These are phyloP conservation scores for Metschnikowia gelsemii DNA, from an alignment of 805 yeast genomes.

Conservation along the genomic window DNA sequence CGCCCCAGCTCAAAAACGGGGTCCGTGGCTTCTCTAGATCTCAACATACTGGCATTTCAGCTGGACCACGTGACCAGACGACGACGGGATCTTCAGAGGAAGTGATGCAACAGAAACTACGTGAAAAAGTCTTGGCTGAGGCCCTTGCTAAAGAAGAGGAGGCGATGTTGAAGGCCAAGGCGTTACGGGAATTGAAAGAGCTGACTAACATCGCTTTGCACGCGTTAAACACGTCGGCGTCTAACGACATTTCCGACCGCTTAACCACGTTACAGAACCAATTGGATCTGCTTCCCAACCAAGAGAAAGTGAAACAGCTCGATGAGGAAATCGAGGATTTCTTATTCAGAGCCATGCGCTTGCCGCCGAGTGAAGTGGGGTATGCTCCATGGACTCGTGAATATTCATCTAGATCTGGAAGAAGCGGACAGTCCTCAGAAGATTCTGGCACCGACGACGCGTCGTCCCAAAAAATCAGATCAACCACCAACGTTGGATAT, in stretches of 20 bases:
- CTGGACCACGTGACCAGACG: background rate
- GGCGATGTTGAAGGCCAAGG: constrained; percentile 34
- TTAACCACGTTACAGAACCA: constrained; percentile 32
- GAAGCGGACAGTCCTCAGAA: no score
- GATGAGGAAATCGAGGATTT: constrained; percentile 43
- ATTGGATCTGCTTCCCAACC: constrained; percentile 27
- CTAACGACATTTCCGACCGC: constrained; percentile 30
- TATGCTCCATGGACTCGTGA: constrained; percentile 37
- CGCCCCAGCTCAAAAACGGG: background rate
- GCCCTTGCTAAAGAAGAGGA: constrained; percentile 46
- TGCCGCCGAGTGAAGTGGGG: constrained; percentile 30
- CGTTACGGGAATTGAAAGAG: constrained; percentile 33
- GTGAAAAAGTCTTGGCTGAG: constrained; percentile 43
- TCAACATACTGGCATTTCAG: no score
- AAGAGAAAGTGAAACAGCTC: constrained; percentile 37
- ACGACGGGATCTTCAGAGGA: constrained; percentile 2
- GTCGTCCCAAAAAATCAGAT: constrained; percentile 23
- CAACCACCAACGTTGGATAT: constrained; percentile 34
- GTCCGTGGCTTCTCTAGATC: background rate
- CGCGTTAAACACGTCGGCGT: constrained; percentile 36
- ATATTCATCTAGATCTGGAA: background rate
- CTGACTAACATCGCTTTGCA: constrained; percentile 29
- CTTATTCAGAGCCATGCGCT: constrained; percentile 31
- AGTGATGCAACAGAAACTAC: constrained; percentile 18
- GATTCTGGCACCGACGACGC: constrained; percentile 12